Conservation (phyloP, 78 protist genomes). For the Cavenderia fasciculata region DNA sequence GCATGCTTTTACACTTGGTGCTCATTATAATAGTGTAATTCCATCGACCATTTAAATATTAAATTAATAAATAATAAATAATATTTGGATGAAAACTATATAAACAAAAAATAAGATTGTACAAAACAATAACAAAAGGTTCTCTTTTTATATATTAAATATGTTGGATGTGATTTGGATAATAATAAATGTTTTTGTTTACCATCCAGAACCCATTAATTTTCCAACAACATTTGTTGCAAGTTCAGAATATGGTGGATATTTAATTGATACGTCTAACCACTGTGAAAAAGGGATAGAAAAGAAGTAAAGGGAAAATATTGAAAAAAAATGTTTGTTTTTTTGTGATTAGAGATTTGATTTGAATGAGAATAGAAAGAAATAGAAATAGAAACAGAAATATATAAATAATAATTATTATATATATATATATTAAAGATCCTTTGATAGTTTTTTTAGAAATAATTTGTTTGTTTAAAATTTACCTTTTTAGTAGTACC, state of each 20-base stretch:
- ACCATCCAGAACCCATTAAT: constrained; percentile 38
- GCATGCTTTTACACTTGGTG: constrained; percentile 74
- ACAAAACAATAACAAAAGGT: no score
- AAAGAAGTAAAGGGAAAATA: neutral
- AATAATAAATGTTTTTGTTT: neutral
- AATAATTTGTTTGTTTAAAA: neutral
- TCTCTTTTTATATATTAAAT: no score
- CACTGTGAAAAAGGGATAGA: neutral
- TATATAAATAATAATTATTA: neutral
- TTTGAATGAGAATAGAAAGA: neutral
- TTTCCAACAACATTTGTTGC: constrained; percentile 48
- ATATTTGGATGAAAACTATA: no score
- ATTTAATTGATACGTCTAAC: constrained; percentile 50
- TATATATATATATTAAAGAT: neutral
- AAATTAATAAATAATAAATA: no score
- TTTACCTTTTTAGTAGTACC: constrained; percentile 50
- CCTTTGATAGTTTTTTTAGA: neutral
- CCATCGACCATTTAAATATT: no score
- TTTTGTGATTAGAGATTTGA: neutral
- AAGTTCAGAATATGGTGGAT: constrained; percentile 57
- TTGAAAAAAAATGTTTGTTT: neutral
- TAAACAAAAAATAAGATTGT: no score
- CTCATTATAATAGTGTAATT: constrained; percentile 73
- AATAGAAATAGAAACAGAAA: neutral
- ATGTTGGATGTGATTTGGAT: no score